Percentiles rank a stretch among this genome's conserved stretches.
Conservation (phyloP, 768 basidiomycete genomes). For the Mrakia gelida region DNA sequence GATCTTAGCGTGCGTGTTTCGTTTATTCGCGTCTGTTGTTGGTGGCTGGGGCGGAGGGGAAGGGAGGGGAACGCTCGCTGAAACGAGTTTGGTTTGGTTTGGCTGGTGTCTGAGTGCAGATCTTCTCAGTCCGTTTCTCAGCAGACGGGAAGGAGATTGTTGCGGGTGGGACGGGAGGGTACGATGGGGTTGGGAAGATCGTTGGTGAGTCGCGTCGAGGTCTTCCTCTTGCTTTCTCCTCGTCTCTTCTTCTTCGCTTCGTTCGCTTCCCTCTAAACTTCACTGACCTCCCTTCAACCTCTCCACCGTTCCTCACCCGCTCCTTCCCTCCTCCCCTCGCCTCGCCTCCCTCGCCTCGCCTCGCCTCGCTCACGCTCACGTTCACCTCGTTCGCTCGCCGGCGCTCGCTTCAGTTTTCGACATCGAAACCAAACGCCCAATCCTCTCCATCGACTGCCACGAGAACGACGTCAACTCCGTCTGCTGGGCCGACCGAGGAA, state of each 20-base stretch:
- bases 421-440: conserved; percentile 68
- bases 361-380: too few species aligned
- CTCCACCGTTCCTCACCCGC: conserved; percentile 1
- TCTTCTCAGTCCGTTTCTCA: conserved; percentile 94
- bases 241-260: too few species aligned
- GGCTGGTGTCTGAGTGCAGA: too few species aligned
- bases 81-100: too few species aligned
- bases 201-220: conserved; percentile 20
- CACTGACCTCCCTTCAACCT: too few species aligned
- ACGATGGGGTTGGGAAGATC: conserved; percentile 35
- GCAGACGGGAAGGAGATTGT: conserved; percentile 94
- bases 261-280: too few species aligned
- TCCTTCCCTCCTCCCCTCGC: neutral
- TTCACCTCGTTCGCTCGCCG: too few species aligned
- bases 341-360: neutral
- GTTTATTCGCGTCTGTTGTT: too few species aligned
- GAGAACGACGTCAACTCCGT: conserved; percentile 85
- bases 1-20: conserved; percentile 44
- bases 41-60: too few species aligned
- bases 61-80: too few species aligned
- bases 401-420: conserved; percentile 96
- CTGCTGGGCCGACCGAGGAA: conserved; percentile 88
- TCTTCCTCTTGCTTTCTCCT: neutral
- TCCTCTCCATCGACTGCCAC: conserved; percentile 83
- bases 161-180: conserved; percentile 64